Conservation (phyloP, 2,329 filamentous ascomycete genomes). For the Alternaria sp. region DNA sequence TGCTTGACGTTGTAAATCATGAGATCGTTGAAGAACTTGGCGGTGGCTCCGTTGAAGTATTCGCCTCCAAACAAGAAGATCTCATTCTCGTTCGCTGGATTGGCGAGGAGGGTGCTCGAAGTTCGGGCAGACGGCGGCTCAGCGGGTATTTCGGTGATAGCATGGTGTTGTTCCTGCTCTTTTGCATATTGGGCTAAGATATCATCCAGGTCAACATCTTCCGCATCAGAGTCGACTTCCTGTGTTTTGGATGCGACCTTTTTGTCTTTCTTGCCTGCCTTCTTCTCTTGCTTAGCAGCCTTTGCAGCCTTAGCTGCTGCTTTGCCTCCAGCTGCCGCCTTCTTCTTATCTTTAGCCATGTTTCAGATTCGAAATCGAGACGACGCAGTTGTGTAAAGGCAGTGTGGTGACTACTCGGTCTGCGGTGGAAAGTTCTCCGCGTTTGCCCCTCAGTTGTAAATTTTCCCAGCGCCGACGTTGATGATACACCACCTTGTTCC, state of each 20-base stretch:
- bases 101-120: slow-evolving; percentile 82
- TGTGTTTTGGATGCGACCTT: slow-evolving; percentile 75
- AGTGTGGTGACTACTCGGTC: background rate
- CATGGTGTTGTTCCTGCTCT: slow-evolving; percentile 89
- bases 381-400: background rate
- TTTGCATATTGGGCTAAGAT: slow-evolving; percentile 93
- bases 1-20: slow-evolving; percentile 76
- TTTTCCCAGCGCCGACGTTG: slow-evolving; percentile 10
- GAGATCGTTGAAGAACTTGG: slow-evolving; percentile 72
- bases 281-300: slow-evolving; percentile 82
- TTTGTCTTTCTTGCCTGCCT: slow-evolving; percentile 76
- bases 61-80: slow-evolving; percentile 93
- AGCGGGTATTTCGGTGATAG: slow-evolving; percentile 81
- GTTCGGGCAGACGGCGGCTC: slow-evolving; percentile 78
- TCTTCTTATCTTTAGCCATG: slow-evolving; percentile 63
- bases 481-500: background rate
- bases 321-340: slow-evolving; percentile 51
- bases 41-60: slow-evolving; percentile 90
- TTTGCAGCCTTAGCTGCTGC: slow-evolving; percentile 61
- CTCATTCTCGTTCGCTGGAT: slow-evolving; percentile 84
- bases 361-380: background rate
- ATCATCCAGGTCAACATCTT: slow-evolving; percentile 90
- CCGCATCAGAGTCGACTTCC: slow-evolving; percentile 83
- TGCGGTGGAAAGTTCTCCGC: background rate
- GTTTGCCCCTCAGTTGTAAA: slow-evolving; percentile 30